Evolutionary conservation across 2,329 filamentous ascomycete species (phyloP).

Genomic region (Trichothecium roseum): DNA sequence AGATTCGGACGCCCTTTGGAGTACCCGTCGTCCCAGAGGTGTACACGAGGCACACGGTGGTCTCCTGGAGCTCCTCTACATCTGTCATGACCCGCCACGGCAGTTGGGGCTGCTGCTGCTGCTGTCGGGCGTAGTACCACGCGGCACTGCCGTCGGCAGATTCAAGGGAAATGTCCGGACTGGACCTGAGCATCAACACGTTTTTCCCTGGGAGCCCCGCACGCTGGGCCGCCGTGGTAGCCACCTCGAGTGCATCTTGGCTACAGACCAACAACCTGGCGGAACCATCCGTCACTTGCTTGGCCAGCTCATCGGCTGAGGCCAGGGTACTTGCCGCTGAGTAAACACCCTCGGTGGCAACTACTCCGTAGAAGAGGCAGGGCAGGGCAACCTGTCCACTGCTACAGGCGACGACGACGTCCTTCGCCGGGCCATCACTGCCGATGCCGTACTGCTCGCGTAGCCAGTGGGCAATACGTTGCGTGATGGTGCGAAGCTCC

Average conservation of each 20-base stretch:
- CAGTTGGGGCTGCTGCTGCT: conserved; percentile 19
- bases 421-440: conserved; percentile 18
- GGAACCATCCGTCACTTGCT: conserved; percentile 28
- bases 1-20: conserved; percentile 35
- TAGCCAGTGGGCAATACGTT: conserved; percentile 45
- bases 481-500: conserved; percentile 34
- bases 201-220: conserved; percentile 30
- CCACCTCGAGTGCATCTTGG: conserved; percentile 33
- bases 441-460: conserved; percentile 42
- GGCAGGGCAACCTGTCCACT: conserved; percentile 45
- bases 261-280: conserved; percentile 32
- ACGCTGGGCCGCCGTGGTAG: conserved; percentile 36
- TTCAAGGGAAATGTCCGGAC: background rate
- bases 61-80: conserved; percentile 27
- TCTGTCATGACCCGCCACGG: conserved; percentile 46
- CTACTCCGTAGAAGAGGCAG: conserved; percentile 41
- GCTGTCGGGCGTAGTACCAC: conserved; percentile 14
- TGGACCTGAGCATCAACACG: conserved; percentile 31
- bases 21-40: conserved; percentile 37
- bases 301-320: conserved; percentile 37
- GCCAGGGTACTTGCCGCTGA: conserved; percentile 41
- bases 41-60: conserved; percentile 30
- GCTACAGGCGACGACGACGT: conserved; percentile 46
- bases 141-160: conserved; percentile 6
- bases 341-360: conserved; percentile 50